These are phyloP conservation scores for Trametes punicea DNA, from an alignment of 768 basidiomycete genomes.

Conservation along the genomic window DNA sequence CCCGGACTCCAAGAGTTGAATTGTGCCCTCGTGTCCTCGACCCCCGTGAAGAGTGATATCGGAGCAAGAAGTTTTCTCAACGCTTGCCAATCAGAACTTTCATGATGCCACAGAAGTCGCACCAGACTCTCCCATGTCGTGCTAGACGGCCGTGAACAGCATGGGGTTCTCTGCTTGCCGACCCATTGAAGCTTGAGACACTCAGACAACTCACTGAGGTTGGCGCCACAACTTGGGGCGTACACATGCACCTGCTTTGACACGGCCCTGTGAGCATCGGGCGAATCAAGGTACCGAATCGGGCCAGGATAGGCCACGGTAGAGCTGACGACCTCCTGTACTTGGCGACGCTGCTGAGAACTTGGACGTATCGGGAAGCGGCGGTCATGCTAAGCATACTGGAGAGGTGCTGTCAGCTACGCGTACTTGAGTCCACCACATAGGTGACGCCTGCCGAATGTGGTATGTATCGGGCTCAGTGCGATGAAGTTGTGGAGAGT, in stretches of 20 bases:
- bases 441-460: background rate
- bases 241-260: background rate
- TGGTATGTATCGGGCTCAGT: background rate
- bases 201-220: background rate
- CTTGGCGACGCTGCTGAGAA: background rate
- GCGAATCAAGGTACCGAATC: conserved; percentile 2
- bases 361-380: background rate
- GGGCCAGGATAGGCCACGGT: background rate
- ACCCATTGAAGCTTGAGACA: background rate
- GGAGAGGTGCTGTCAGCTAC: conserved; percentile 3
- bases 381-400: background rate
- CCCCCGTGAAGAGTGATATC: too few species aligned
- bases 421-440: background rate
- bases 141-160: too few species aligned
- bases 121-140: too few species aligned
- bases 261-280: background rate
- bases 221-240: background rate
- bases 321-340: background rate
- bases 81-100: too few species aligned
- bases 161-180: background rate
- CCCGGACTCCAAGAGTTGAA: too few species aligned
- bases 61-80: too few species aligned
- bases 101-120: too few species aligned
- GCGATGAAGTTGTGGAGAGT: background rate
- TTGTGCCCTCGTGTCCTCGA: too few species aligned